Base-by-base conservation (phyloP, 164 flowering plant genomes). In the Kalanchoe fedtschenkoi region DNA sequence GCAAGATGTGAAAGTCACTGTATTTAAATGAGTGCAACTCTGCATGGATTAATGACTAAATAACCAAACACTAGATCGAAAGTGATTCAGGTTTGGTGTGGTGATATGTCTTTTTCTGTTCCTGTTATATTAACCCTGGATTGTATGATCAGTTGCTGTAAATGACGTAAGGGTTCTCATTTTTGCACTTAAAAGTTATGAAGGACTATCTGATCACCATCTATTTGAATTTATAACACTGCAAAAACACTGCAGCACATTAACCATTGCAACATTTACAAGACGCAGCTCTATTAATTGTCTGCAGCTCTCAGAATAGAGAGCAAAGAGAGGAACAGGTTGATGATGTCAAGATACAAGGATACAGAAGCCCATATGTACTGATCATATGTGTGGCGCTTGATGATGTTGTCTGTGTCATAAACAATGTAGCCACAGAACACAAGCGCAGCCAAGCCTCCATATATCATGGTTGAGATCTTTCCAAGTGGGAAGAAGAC, bases 351-450 rank as follows among this genome's bases (percentile, higher is more conserved):
- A 24, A 89, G 70, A 71, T 91, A 95, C 53, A 91, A 71, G 7
- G 82, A 47, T 7, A 95, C 84, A 1, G 96, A 80, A 63, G 97
- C 97, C 96, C 93, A 89, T 5, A 91, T 82, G 70, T 89, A 91
- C 32, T 95, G 90, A 46, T 95, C 97, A 30, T 95, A 95, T 0
- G 85, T 38, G 70, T 75, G 78, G 4, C 97, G 82, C 76, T 91
- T 95, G 74, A 91, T 95, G 70, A 91, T 72, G 61, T 95, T 87
- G 66, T 95, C 96, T 0, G 99, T 91, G 76, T 91, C 99, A 47
- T 89, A 95, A 1, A 95, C 66, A 30, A 89, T 87, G 74, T 83
- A 95, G 0, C 90, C 96, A 44, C 90, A 86, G 76, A 91, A 95
- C 60, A 95, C 75, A 58, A 91, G 68, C 0, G 99, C 75, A 0